Percentiles rank a stretch among this genome's conserved stretches.
Conservation (phyloP, 352 stramenopile genomes). For the Phytophthora foliorum region DNA sequence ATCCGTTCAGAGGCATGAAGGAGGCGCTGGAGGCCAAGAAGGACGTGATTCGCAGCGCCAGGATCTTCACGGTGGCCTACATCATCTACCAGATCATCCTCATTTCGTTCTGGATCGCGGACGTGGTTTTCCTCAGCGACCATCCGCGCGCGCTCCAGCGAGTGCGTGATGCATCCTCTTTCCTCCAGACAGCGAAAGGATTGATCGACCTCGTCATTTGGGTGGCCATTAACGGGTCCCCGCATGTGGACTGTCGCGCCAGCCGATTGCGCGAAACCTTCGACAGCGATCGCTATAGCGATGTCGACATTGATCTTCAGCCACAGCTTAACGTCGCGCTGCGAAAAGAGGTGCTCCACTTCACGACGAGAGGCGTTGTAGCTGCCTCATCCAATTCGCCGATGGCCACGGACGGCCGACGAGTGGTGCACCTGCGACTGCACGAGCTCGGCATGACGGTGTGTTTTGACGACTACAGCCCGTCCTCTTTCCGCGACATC, state of each 20-base stretch:
- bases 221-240: constrained; percentile 77
- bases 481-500: constrained; percentile 80
- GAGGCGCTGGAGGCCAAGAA: constrained; percentile 83
- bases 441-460: constrained; percentile 88
- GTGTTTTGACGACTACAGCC: constrained; percentile 83
- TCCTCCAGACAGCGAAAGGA: constrained; percentile 79
- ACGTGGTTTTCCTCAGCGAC: constrained; percentile 62
- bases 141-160: constrained; percentile 37
- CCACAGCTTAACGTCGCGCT: constrained; percentile 89
- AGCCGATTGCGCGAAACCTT: constrained; percentile 44
- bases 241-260: constrained; percentile 38
- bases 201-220: constrained; percentile 90
- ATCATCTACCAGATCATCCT: constrained; percentile 87
- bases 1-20: constrained; percentile 80
- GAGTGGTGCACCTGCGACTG: constrained; percentile 76
- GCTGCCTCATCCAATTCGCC: constrained; percentile 75
- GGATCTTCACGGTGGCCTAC: constrained; percentile 85
- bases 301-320: constrained; percentile 85
- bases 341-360: constrained; percentile 91
- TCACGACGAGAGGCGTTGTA: constrained; percentile 88
- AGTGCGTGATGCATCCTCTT: constrained; percentile 71
- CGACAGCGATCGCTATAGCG: constrained; percentile 66
- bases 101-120: constrained; percentile 81
- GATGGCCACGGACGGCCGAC: constrained; percentile 55
- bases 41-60: constrained; percentile 82